Conservation (phyloP, 2,329 filamentous ascomycete genomes). For the Thelonectria blattea region DNA sequence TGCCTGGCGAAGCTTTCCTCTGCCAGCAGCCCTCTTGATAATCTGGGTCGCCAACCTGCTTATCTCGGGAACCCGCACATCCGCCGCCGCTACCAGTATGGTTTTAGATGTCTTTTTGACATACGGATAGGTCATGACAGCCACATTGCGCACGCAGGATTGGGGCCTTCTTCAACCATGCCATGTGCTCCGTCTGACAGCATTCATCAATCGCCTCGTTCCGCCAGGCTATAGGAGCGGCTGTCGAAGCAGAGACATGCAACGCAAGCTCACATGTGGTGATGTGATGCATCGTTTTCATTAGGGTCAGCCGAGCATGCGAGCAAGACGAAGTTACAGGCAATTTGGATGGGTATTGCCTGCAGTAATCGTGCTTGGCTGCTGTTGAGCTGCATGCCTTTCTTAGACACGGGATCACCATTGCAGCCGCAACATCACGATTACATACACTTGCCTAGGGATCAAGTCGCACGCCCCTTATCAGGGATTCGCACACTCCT, state of each 20-base stretch:
- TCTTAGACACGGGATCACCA: slow-evolving; percentile 23
- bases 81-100: slow-evolving; percentile 6
- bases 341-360: not conserved
- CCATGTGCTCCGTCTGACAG: not conserved
- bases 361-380: slow-evolving; percentile 14
- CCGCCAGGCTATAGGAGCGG: not conserved
- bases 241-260: slow-evolving; percentile 1
- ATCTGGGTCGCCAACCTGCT: slow-evolving; percentile 13
- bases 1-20: slow-evolving; percentile 14
- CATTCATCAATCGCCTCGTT: not conserved
- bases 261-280: slow-evolving; percentile 9
- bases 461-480: slow-evolving; percentile 11
- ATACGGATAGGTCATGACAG: not conserved
- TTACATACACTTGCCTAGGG: slow-evolving; percentile 7
- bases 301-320: slow-evolving; percentile 21
- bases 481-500: slow-evolving; percentile 12
- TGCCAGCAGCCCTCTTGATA: slow-evolving; percentile 12
- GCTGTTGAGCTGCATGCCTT: slow-evolving; percentile 10
- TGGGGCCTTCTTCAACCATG: slow-evolving; percentile 5
- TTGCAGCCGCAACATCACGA: slow-evolving; percentile 23
- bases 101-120: slow-evolving; percentile 19
- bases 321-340: not conserved
- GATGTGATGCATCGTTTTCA: slow-evolving; percentile 22
- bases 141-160: not conserved
- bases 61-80: slow-evolving; percentile 19